These are phyloP conservation scores for Nidularia sp. DNA, from an alignment of 768 basidiomycete species.

Conservation along the genomic window DNA sequence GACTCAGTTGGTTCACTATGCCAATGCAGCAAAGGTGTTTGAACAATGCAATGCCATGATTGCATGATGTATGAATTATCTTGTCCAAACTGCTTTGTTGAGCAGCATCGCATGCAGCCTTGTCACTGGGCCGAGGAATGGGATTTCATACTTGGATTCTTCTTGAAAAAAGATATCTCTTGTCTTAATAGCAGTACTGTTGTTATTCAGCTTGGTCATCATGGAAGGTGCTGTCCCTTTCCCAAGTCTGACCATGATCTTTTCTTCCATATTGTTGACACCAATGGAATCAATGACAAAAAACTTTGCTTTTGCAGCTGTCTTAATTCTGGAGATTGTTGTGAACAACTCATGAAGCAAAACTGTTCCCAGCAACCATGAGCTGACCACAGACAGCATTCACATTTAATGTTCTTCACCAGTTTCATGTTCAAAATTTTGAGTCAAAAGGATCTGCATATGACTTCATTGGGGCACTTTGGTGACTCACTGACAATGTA, in stretches of 20 bases:
- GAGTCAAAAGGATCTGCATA: slow-evolving; percentile 18
- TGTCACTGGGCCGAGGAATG: slow-evolving; percentile 11
- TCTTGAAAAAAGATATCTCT: slow-evolving; percentile 10
- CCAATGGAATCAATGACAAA: slow-evolving; percentile 19
- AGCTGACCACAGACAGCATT: slow-evolving; percentile 15
- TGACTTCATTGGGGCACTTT: slow-evolving; percentile 16
- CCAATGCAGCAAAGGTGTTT: too few relatives aligned
- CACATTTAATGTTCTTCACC: slow-evolving; percentile 13
- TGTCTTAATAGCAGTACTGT: slow-evolving; percentile 1
- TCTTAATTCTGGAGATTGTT: slow-evolving; percentile 4
- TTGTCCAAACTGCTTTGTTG: slow-evolving; percentile 3
- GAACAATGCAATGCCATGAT: slow-evolving; percentile 2
- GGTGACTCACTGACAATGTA: slow-evolving; percentile 13
- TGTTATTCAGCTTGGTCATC: slow-evolving; percentile 13
- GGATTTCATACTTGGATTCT: slow-evolving; percentile 5
- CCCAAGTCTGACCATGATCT: background rate
- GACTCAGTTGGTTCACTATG: too few relatives aligned
- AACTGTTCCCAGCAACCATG: slow-evolving; percentile 21
- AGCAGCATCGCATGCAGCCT: background rate
- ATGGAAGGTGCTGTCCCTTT: slow-evolving; percentile 6
- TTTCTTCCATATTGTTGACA: slow-evolving; percentile 11
- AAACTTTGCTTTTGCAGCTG: slow-evolving; percentile 18
- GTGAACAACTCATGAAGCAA: slow-evolving; percentile 14
- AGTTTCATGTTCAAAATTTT: slow-evolving; percentile 17
- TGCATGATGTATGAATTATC: background rate